Conservation (phyloP, 2,329 filamentous ascomycete species). For the Colletotrichum cordylinicola region DNA sequence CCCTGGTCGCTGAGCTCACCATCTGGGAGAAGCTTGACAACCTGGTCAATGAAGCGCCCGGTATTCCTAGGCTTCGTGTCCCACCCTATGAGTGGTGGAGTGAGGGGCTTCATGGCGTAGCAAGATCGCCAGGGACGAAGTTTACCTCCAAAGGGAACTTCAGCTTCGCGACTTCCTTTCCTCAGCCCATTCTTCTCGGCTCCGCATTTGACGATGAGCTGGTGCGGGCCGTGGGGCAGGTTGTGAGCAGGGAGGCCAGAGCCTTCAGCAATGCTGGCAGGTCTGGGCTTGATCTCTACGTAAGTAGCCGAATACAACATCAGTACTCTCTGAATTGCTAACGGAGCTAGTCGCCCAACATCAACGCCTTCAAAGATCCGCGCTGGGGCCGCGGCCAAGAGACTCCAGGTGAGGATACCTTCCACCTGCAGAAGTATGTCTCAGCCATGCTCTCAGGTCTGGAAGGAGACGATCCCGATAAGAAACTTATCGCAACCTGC, state of each 20-base stretch:
- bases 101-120: conserved; percentile 68
- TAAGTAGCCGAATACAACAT: not conserved
- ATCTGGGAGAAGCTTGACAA: conserved; percentile 61
- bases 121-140: conserved; percentile 58
- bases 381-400: conserved; percentile 68
- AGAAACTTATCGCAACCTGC: conserved; percentile 58
- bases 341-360: conserved; percentile 59
- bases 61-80: conserved; percentile 61
- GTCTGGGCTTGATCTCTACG: conserved; percentile 63
- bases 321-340: not conserved
- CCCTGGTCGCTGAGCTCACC: conserved; percentile 56
- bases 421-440: conserved; percentile 55
- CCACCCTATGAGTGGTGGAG: conserved; percentile 67
- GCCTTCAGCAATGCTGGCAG: conserved; percentile 68
- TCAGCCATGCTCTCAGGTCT: conserved; percentile 59
- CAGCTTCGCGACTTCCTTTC: conserved; percentile 68
- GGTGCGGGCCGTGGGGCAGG: conserved; percentile 59
- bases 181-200: conserved; percentile 66
- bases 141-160: conserved; percentile 55
- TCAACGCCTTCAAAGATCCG: conserved; percentile 69
- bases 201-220: conserved; percentile 70
- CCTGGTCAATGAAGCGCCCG: conserved; percentile 42
- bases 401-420: conserved; percentile 63
- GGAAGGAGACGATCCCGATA: conserved; percentile 40
- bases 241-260: conserved; percentile 65